Base-by-base conservation (phyloP, 2,329 filamentous ascomycete genomes). In the Ophiocordyceps camponoti-rufipedis region DNA sequence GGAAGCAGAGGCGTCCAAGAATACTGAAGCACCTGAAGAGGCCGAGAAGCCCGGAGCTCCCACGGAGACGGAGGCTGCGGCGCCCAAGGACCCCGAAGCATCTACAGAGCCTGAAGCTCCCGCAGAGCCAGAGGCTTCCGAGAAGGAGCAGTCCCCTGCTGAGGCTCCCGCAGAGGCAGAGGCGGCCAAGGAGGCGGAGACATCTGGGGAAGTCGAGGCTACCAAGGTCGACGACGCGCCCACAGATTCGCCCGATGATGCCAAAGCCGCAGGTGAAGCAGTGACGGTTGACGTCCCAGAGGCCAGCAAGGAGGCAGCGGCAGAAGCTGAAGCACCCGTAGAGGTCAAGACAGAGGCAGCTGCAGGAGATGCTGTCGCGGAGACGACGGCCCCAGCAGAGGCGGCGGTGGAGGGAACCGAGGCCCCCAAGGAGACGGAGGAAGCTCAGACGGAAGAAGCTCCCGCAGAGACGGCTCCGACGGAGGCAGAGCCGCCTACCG, bases 31-130 rank as follows among this genome's bases (percentile, higher is more conserved):
- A n/a, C n/a, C n/a, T n/a, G n/a, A n/a, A 23, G 23, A 23, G 23
- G 5, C 46, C 19, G 8, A 47, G 18, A 49, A 56, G 39, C 52
- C 46, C 35, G 28, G 43, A 7, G 41, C 31, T 29, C 6, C 33
- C 16, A 7, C 13, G 13, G 33, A n/a, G 13, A n/a, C 33, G 33
- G 45, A 45, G n/a, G 45, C 47, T 10, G 42, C 46, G 16, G 46
- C 44, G 11, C 18, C 42, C 28, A 46, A 48, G 16, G 35, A 44
- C 6, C 7, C n/a, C 18, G 39, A 42, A 32, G n/a, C 23, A n/a
- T 16, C 9, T 33, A 33, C 19, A 8, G 42, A 44, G n/a, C 29
- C 28, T 2, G 41, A 44, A n/a, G 28, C 19, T 14, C 10, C 18
- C 13, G 9, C 2, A 16, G 42, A 35, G 7, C 12, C 14, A 2